phyloP scores from a whole-genome alignment of 371 early-diverging fungal species.

The Haplosporangium sp. region DNA sequence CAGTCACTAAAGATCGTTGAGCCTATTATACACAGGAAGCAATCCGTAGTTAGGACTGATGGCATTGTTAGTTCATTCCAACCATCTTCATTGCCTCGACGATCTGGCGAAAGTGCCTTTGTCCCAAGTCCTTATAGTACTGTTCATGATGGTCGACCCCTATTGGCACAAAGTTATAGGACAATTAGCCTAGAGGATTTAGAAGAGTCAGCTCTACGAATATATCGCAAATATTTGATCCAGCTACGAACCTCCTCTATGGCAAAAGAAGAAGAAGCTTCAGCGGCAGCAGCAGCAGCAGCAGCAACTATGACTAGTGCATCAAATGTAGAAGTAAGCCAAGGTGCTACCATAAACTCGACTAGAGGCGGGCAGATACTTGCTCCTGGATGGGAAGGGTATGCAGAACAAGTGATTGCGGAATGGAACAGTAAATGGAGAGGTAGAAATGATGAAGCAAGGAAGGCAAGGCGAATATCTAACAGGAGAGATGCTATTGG shows the following conservation, averaged over 20 bases:
- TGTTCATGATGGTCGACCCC: conserved; percentile 20
- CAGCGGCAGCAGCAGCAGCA: conserved; percentile 1
- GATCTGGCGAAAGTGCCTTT: conserved; percentile 38
- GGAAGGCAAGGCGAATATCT: conserved; percentile 16
- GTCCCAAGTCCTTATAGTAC: conserved; percentile 24
- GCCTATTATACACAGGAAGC: conserved; percentile 5
- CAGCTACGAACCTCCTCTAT: conserved; percentile 46
- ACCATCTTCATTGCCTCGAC: conserved; percentile 11
- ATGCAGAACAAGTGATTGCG: conserved; percentile 48
- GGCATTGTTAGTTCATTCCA: conserved; percentile 16
- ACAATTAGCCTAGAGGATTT: conserved; percentile 45
- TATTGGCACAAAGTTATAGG: conserved; percentile 38
- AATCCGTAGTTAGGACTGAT: conserved; percentile 2
- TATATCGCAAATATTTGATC: conserved; percentile 48
- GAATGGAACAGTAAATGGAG: conserved; percentile 50
- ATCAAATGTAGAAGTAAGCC: too few species aligned
- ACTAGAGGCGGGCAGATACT: conserved; percentile 8
- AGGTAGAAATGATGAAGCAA: conserved; percentile 13
- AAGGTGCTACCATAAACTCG: not conserved
- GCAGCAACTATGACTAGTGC: not conserved
- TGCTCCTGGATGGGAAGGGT: conserved; percentile 45
- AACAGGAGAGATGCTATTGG: conserved; percentile 2
- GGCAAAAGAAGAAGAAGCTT: conserved; percentile 37
- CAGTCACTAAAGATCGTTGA: conserved; percentile 16
- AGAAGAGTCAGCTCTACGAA: conserved; percentile 40